Percentiles rank a stretch among this genome's conserved stretches.
Evolutionary conservation across 139 green algal genomes (phyloP).

Genomic region (Haematococcus lacustris): DNA sequence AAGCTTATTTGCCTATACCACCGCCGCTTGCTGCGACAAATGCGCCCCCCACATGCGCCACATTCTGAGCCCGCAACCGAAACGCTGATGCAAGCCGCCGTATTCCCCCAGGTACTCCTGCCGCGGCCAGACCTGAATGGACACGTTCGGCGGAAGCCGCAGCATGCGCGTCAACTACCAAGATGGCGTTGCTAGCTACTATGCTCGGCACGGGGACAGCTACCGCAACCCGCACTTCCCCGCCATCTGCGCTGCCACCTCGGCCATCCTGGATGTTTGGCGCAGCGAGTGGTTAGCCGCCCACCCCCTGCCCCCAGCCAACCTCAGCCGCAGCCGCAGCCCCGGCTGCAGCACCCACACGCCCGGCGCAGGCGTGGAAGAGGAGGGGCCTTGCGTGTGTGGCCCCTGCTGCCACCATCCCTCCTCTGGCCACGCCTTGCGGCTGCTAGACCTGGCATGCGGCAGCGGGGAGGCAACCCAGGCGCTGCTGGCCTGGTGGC

Average conservation of each 20-base stretch:
- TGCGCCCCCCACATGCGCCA: too few relatives aligned
- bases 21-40: too few relatives aligned
- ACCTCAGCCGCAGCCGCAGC: not conserved
- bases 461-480: slow-evolving; percentile 22
- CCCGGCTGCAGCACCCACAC: not conserved
- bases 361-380: not conserved
- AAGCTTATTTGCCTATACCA: too few relatives aligned
- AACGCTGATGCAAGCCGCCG: too few relatives aligned
- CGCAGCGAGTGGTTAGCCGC: not conserved
- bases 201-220: not conserved
- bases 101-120: too few relatives aligned
- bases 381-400: not conserved
- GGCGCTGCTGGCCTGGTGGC: slow-evolving; percentile 15
- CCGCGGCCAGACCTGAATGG: too few relatives aligned
- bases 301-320: not conserved
- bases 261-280: not conserved
- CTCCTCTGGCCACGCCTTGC: not conserved
- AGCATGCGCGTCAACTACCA: slow-evolving; percentile 11
- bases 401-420: not conserved
- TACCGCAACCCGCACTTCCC: slow-evolving; percentile 15
- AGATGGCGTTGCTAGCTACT: slow-evolving; percentile 8
- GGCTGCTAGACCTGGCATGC: slow-evolving; percentile 19
- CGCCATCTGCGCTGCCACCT: not conserved
- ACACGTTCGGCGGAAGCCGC: slow-evolving; percentile 5
- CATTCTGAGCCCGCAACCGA: too few relatives aligned